phyloP scores from a whole-genome alignment of 176 grass and related monocot species.

The Carex cristatella region DNA sequence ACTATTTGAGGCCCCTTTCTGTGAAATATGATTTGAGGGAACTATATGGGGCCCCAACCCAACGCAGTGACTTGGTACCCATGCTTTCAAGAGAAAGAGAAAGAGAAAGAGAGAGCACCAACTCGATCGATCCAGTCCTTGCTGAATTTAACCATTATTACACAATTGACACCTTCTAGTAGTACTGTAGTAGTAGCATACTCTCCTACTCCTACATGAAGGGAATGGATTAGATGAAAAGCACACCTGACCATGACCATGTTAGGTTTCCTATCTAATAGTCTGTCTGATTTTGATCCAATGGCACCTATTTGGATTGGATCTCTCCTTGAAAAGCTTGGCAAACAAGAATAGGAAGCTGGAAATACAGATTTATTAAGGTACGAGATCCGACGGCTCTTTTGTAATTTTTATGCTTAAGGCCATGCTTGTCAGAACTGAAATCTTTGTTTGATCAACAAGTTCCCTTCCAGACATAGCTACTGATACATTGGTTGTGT shows the following conservation, averaged over 20 bases:
- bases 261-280: not conserved
- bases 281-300: slow-evolving; percentile 12
- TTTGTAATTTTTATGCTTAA: not conserved
- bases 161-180: not conserved
- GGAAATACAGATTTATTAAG: not conserved
- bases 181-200: not conserved
- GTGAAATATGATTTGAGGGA: not conserved
- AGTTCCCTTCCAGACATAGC: not conserved
- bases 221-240: not conserved
- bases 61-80: not conserved
- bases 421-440: not conserved
- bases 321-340: not conserved
- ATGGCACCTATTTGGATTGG: not conserved
- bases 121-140: not conserved
- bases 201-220: not conserved
- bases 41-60: not conserved
- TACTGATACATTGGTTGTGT: not conserved
- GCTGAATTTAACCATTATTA: not conserved
- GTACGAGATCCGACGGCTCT: not conserved
- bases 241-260: not conserved
- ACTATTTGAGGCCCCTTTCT: not conserved
- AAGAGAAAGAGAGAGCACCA: not conserved
- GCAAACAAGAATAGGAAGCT: not conserved
- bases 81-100: not conserved
- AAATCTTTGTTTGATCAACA: not conserved